These are phyloP conservation scores for Pyrenochaeta sp. DNA, from an alignment of 2,329 filamentous ascomycete species.

Conservation along the genomic window DNA sequence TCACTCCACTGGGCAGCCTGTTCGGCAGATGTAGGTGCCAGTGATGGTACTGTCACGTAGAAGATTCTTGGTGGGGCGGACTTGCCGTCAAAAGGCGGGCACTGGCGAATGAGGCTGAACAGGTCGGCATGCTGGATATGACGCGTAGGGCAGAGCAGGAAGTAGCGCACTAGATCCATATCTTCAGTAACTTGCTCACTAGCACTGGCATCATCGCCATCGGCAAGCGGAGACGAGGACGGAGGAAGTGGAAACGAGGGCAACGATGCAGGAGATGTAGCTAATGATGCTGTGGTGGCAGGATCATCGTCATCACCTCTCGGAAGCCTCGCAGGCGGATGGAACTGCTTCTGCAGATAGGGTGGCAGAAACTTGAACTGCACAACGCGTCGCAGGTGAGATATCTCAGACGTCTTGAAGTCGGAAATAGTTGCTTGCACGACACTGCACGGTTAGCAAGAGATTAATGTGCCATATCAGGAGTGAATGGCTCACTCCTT, in stretches of 20 bases:
- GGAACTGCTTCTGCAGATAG: constrained; percentile 59
- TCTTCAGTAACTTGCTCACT: constrained; percentile 35
- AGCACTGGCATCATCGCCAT: constrained; percentile 19
- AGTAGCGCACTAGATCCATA: constrained; percentile 53
- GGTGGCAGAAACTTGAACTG: constrained; percentile 74
- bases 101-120: constrained; percentile 40
- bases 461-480: constrained; percentile 12
- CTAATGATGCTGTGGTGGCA: constrained; percentile 37
- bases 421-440: constrained; percentile 56
- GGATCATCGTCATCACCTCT: constrained; percentile 45
- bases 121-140: constrained; percentile 63
- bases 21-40: constrained; percentile 77
- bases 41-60: constrained; percentile 72
- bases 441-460: constrained; percentile 48
- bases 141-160: constrained; percentile 61
- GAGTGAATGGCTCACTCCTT: constrained; percentile 67
- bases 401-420: constrained; percentile 55
- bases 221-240: constrained; percentile 9
- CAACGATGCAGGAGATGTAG: constrained; percentile 29
- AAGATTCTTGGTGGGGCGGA: constrained; percentile 63
- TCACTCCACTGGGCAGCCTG: constrained; percentile 79
- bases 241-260: constrained; percentile 15
- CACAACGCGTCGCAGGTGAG: constrained; percentile 77
- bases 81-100: constrained; percentile 50
- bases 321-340: constrained; percentile 41